Percentiles rank a stretch among this genome's conserved stretches.
phyloP scores from a whole-genome alignment of 805 yeast species.

The Saturnispora besseyi region DNA sequence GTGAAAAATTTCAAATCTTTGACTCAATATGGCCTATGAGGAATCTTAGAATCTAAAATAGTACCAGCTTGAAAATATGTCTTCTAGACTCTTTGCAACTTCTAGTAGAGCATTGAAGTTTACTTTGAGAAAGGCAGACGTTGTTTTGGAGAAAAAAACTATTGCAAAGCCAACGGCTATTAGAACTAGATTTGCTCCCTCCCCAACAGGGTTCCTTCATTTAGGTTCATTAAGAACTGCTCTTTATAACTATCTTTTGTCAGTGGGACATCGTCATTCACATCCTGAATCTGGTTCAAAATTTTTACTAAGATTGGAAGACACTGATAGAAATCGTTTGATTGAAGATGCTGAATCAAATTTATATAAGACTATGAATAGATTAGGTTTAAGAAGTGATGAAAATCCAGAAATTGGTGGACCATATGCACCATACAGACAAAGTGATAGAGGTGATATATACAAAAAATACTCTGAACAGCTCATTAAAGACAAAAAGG shows the following conservation, averaged over 20 bases:
- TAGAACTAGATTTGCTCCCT: constrained; percentile 92
- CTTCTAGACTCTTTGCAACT: not conserved
- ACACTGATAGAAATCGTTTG: constrained; percentile 78
- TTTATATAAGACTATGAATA: constrained; percentile 61
- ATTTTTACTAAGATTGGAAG: constrained; percentile 79
- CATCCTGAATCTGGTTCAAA: constrained; percentile 61
- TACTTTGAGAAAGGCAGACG: not conserved
- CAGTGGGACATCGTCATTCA: constrained; percentile 26
- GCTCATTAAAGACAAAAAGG: constrained; percentile 56
- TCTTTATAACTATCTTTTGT: constrained; percentile 75
- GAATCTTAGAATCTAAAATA: not conserved
- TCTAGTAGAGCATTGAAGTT: not conserved
- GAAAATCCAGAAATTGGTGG: constrained; percentile 76
- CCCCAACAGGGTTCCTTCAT: constrained; percentile 95
- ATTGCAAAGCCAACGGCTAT: constrained; percentile 37
- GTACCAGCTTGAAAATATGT: not conserved
- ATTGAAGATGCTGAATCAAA: constrained; percentile 77
- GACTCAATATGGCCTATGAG: not conserved
- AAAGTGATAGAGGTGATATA: constrained; percentile 65
- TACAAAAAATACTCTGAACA: constrained; percentile 51
- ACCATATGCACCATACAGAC: constrained; percentile 81
- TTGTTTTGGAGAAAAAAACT: constrained; percentile 25
- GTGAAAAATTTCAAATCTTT: not conserved
- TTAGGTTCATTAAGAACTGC: constrained; percentile 93
- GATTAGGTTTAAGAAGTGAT: constrained; percentile 72